Evolutionary conservation across 257 asterid species (phyloP), one percentile per base, ranked within the genome.

Genomic region (Perilla frutescens): DNA sequence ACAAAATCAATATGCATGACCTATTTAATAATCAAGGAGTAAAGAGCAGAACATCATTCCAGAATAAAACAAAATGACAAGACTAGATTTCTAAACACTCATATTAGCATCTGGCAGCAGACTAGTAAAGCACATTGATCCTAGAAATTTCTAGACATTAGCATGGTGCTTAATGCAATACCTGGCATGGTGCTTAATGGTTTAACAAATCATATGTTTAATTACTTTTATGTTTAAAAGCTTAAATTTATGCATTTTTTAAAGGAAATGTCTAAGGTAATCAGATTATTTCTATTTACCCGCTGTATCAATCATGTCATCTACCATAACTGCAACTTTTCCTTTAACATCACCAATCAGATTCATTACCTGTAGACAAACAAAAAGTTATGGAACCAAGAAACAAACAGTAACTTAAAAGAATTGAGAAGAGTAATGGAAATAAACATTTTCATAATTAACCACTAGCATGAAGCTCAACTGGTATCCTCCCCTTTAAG

Each of bases 231-330:
- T 6, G 14, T 2, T 29, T 31, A 66, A 39, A 34, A 60, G 41
- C 32, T 34, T 31, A 29, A n/a, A 40, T 6, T 69, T 9, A 26
- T 39, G 34, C 66, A 41, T 34, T 50, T 58, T 51, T 49, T n/a
- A 41, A 56, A 51, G 56, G 57, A 39, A 44, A 34, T 56, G 14
- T 43, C 31, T 9, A 41, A 7, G 29, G 13, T 29, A 70, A 50
- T 64, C 62, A 53, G 13, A 6, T 41, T 50, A 59, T 7, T n/a
- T 76, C 40, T 71, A 79, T 81, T 57, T 76, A 92, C 98, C 98
- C 51, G 98, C 98, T 4, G 98, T 92, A 82, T 92, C 98, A 74
- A 92, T 92, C 98, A 92, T 92, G 86, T 92, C 98, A 84, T 92
- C 98, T 71, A 92, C 87, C 98, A 92, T 90, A 43, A 92, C 98